Evolutionary conservation across 1,284 basidiomycete species (phyloP), one percentile per base, ranked within the genome.

Genomic region (Trichosporon sp.): DNA sequence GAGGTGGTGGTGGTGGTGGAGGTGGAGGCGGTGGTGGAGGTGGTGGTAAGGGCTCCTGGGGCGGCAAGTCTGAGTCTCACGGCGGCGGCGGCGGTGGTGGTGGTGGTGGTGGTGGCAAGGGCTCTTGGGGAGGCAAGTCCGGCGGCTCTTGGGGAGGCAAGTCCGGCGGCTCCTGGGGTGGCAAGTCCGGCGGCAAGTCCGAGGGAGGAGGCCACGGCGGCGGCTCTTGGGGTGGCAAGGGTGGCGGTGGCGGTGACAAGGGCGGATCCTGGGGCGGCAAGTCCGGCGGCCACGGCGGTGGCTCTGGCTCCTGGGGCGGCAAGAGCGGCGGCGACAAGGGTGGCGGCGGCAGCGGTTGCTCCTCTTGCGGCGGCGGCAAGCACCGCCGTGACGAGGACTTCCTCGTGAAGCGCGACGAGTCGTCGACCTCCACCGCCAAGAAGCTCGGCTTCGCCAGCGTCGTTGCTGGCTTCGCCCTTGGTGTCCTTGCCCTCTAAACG

Each of bases 221-320:
- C 8, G 48, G 48, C 48, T 51, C 48, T 16, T 51, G 48, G 48
- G 48, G 48, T 10, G 48, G 48, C 35, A 37, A 37, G 35, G 31
- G 56, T 31, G 32, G 56, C 54, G 48, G 48, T n/a, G 54, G 54
- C 56, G 56, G 32, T 14, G 31, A 19, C 54, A 31, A 26, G 54
- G 54, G 54, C 54, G 54, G 54, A 19, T 59, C 54, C 8, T 59
- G 21, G 54, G 54, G 54, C 31, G 54, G 54, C 54, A 16, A 12
- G 10, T 59, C 54, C 54, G 54, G 35, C 35, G 38, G 56, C 31
- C 43, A 46, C 43, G 51, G 51, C 2, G 51, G 26, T 21, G 32
- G 56, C 54, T 8, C n/a, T 26, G 54, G 54, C 56, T 61, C 56
- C 26, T 61, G 31, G 56, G 56, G 59, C 35, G 59, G 59, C 35